Base-by-base conservation (phyloP, 345 rosid species). In the Citrus cavaleriei region DNA sequence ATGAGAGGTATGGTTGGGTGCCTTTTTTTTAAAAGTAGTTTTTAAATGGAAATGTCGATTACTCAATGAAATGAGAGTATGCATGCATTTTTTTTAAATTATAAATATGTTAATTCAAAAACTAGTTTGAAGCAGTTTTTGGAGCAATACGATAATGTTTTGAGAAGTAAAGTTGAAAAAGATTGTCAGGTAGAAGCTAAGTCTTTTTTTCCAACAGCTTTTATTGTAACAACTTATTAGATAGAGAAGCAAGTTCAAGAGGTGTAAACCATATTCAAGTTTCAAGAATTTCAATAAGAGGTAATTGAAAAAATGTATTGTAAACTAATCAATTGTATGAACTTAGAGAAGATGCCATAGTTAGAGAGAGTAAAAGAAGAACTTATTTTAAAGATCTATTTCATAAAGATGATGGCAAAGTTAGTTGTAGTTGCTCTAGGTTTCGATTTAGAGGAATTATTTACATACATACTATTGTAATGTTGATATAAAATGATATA, bases 61-160 rank as follows among this genome's bases (percentile, higher is more conserved):
- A 55, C 51, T 14, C 81, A 75, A 57, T 72, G 71, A 72, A 75
- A 35, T 46, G 83, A 83, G 16, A 69, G n/a, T 22, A n/a, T 79
- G 61, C 18, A 35, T 58, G 65, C 82, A 51, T 87, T 73, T 6
- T 34, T 34, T 34, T 34, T 2, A n/a, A n/a, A n/a, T n/a, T 4
- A 78, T 49, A 81, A 68, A 19, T 73, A 66, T 61, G 30, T 85
- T 5, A 69, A 78, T 35, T 75, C 62, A 72, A 70, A 79, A 58
- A 83, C 86, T 30, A 46, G 78, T 32, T 57, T 83, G 63, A 85
- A 80, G 61, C 77, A 85, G 59, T 83, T 82, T 72, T 61, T 78
- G 61, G 79, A 87, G 19, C 77, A 59, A 10, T 83, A 83, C 42
- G 79, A 85, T 55, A 78, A 68, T 34, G 64, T 79, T 78, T 40